Evolutionary conservation across 1,139 yeast species (phyloP).

Genomic region (Meyerozyma athensensis): DNA sequence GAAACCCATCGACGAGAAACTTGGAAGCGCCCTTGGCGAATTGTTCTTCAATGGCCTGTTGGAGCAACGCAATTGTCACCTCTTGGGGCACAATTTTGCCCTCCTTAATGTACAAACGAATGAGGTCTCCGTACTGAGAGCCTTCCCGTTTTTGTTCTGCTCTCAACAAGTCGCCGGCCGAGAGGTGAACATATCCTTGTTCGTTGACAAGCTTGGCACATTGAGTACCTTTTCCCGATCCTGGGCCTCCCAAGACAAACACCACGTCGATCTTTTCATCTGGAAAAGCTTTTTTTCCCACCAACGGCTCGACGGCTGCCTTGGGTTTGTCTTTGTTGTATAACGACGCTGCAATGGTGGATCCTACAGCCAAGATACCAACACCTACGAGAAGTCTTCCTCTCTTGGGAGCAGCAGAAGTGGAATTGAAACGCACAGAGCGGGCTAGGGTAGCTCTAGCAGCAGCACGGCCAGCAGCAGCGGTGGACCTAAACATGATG

Average conservation of each 20-base stretch:
- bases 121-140: slow-evolving; percentile 79
- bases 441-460: background rate
- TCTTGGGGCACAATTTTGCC: slow-evolving; percentile 96
- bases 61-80: slow-evolving; percentile 78
- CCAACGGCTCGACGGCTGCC: slow-evolving; percentile 42
- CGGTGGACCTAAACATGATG: background rate
- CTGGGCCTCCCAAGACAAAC: slow-evolving; percentile 87
- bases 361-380: slow-evolving; percentile 41
- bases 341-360: slow-evolving; percentile 41
- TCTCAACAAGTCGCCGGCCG: slow-evolving; percentile 92
- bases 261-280: slow-evolving; percentile 69
- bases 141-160: slow-evolving; percentile 85
- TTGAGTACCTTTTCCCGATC: slow-evolving; percentile 97
- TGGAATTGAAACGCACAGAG: background rate
- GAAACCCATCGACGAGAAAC: slow-evolving; percentile 92
- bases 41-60: slow-evolving; percentile 67
- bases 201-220: slow-evolving; percentile 79
- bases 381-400: slow-evolving; percentile 27
- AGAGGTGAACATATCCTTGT: slow-evolving; percentile 77
- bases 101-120: slow-evolving; percentile 77
- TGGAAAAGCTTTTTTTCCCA: slow-evolving; percentile 41
- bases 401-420: background rate
- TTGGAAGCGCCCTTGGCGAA: slow-evolving; percentile 45
- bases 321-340: slow-evolving; percentile 43
- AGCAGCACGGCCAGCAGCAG: background rate